phyloP scores from a whole-genome alignment of 2,329 filamentous ascomycete species.

The Graphilbum sp. region DNA sequence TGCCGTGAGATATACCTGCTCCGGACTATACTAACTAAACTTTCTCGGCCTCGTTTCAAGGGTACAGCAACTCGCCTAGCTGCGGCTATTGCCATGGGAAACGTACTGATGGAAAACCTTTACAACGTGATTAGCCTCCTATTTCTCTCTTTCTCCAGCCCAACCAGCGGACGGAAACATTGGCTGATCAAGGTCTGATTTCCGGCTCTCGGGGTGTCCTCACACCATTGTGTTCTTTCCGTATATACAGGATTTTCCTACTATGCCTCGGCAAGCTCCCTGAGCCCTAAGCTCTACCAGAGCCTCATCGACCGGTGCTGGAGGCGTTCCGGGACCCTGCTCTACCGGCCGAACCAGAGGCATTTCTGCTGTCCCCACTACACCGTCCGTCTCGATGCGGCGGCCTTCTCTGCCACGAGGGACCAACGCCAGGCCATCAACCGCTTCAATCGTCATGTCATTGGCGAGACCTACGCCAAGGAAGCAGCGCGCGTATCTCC shows the following conservation, averaged over 20 bases:
- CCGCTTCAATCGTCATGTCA: constrained; percentile 51
- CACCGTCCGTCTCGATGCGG: constrained; percentile 56
- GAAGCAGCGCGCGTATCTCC: constrained; percentile 49
- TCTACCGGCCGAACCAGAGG: constrained; percentile 65
- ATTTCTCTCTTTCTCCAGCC: no score
- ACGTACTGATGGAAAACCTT: background rate
- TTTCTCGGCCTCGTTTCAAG: constrained; percentile 2
- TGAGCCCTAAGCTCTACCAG: constrained; percentile 56
- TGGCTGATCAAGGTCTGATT: no score
- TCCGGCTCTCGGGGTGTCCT: no score
- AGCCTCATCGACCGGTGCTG: constrained; percentile 57
- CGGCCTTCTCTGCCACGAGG: constrained; percentile 46
- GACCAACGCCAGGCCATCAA: constrained; percentile 64
- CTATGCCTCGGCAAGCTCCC: constrained; percentile 44
- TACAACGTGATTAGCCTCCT: constrained; percentile 4
- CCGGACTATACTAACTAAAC: no score
- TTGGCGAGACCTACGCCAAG: constrained; percentile 51
- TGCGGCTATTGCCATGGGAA: constrained; percentile 8
- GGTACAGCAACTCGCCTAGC: constrained; percentile 5
- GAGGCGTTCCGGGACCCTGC: constrained; percentile 53
- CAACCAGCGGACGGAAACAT: no score
- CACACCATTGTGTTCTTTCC: no score
- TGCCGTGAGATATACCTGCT: no score
- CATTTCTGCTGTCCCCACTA: constrained; percentile 87
- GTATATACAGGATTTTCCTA: constrained; percentile 60